Conservation (phyloP, 2,329 filamentous ascomycete genomes). For the Colletotrichum truncatum region DNA sequence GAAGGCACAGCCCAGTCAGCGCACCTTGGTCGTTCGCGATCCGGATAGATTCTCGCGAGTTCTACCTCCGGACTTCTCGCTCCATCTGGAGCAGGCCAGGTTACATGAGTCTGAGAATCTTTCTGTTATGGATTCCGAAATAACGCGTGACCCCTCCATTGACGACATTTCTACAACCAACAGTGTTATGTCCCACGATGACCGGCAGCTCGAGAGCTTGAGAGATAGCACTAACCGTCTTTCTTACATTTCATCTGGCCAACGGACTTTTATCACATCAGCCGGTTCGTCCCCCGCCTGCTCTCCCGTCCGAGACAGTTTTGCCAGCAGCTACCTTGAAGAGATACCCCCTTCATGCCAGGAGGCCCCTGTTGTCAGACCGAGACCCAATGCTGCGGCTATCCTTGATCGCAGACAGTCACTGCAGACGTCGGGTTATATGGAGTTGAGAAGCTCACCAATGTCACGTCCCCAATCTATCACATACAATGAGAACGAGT, state of each 20-base stretch:
- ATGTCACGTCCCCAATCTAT: slow-evolving; percentile 37
- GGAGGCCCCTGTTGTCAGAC: slow-evolving; percentile 38
- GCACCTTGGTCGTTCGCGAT: slow-evolving; percentile 57
- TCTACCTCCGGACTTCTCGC: slow-evolving; percentile 46
- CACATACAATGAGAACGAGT: slow-evolving; percentile 35
- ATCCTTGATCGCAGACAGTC: slow-evolving; percentile 62
- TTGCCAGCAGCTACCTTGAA: slow-evolving; percentile 44
- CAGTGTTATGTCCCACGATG: slow-evolving; percentile 67
- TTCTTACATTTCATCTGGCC: slow-evolving; percentile 68
- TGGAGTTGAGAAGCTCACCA: slow-evolving; percentile 47
- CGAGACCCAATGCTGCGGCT: slow-evolving; percentile 61
- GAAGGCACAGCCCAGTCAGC: slow-evolving; percentile 53
- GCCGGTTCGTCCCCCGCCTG: slow-evolving; percentile 65
- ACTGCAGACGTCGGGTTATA: slow-evolving; percentile 55
- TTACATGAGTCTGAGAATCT: slow-evolving; percentile 36
- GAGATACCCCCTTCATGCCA: slow-evolving; percentile 35
- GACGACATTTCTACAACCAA: slow-evolving; percentile 67
- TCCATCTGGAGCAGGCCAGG: slow-evolving; percentile 36
- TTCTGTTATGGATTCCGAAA: slow-evolving; percentile 36
- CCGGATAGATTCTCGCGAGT: slow-evolving; percentile 55
- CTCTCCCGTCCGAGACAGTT: slow-evolving; percentile 64
- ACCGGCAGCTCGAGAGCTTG: slow-evolving; percentile 64
- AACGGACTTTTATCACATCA: slow-evolving; percentile 68
- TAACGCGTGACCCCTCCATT: slow-evolving; percentile 50
- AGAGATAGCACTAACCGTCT: slow-evolving; percentile 65